Base-by-base conservation (phyloP, 2,329 filamentous ascomycete species). In the Xylariaceae sp. region DNA sequence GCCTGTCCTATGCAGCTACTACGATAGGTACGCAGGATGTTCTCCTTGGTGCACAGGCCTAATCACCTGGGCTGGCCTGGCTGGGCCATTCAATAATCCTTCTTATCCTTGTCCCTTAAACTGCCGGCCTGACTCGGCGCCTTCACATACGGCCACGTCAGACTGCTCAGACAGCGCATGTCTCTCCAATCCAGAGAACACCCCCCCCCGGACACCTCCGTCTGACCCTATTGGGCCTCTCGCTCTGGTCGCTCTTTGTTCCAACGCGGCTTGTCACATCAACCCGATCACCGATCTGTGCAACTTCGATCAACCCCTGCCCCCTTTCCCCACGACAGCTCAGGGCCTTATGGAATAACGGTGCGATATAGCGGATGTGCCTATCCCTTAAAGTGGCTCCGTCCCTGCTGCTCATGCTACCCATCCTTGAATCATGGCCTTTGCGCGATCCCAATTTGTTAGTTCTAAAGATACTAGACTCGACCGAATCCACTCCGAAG, bases 131-230 rank as follows among this genome's bases (percentile, higher is more conserved):
- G 62, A 63, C 56, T 57, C 55, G 62, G 56, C 60, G 45, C 34
- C 59, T 34, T 58, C 58, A 58, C 56, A 55, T 55, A 57, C 48
- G 58, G 61, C 62, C 62, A 64, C 62, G 62, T 64, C 62, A 64
- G 62, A 62, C 55, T 59, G 54, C 42, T 49, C 39, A 60, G 55
- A 58, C 56, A 64, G 51, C 57, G 42, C 55, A 59, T 53, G 47
- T 49, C 54, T 49, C 58, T 55, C 56, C 61, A 57, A 59, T 45
- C 42, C 58, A 57, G 23, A 63, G 48, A 63, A 56, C 13, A 45
- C 42, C 42, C 42, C n/a, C n/a, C 58, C 62, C 62, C 55, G 59
- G 58, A 56, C 58, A 55, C 54, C 58, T 59, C 56, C 54, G 35
- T 57, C 57, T 34, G 47, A 10, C 53, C 55, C 58, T 53, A 64